phyloP scores from a whole-genome alignment of 164 flowering plant species.

The Vitis amurensis region DNA sequence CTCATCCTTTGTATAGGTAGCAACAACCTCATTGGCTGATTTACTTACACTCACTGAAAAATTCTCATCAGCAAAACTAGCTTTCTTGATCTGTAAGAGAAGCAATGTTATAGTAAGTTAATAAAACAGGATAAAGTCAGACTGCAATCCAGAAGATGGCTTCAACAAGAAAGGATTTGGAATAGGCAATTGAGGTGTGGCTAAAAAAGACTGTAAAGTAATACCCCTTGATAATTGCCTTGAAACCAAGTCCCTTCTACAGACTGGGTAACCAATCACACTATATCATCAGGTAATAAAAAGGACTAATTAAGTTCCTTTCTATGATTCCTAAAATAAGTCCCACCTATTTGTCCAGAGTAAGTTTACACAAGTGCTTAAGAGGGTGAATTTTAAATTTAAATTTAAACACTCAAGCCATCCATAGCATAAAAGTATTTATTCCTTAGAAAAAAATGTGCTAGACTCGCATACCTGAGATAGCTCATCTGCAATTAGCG shows the following conservation, averaged over 20 bases:
- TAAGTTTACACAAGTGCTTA: no score
- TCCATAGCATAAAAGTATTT: background rate
- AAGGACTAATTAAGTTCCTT: no score
- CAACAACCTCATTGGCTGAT: slow-evolving; percentile 86
- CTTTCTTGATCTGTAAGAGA: slow-evolving; percentile 75
- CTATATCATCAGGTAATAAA: no score
- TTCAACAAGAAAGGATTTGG: background rate
- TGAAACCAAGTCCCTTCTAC: no score
- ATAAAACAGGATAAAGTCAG: background rate
- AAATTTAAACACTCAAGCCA: background rate
- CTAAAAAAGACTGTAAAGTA: background rate
- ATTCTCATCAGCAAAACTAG: slow-evolving; percentile 68
- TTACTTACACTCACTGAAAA: slow-evolving; percentile 85
- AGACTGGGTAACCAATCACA: no score
- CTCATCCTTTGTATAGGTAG: slow-evolving; percentile 95
- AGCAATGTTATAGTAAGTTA: background rate
- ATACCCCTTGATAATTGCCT: no score
- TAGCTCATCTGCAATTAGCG: slow-evolving; percentile 76
- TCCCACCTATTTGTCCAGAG: background rate
- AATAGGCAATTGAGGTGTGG: background rate
- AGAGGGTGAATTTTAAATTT: no score
- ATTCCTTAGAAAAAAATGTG: background rate
- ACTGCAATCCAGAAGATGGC: background rate
- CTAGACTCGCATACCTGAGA: slow-evolving; percentile 56
- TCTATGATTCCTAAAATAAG: background rate